Percentiles rank a stretch among this genome's conserved stretches.
These are phyloP conservation scores for Henckelia pumila DNA, from an alignment of 257 asterid species.

Conservation along the genomic window DNA sequence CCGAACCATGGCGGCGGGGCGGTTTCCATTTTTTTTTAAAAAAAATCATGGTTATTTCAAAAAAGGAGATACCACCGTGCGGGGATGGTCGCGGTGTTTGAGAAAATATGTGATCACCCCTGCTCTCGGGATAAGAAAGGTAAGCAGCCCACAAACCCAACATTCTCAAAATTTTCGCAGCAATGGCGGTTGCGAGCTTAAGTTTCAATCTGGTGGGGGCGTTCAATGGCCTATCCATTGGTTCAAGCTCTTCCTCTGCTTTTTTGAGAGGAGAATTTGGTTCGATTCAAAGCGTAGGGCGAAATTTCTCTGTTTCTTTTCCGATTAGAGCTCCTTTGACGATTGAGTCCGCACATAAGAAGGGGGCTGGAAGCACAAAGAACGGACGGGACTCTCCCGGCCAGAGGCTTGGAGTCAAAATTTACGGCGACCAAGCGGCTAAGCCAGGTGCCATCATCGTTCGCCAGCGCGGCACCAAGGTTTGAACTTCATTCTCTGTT, in stretches of 20 bases:
- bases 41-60: too few relatives aligned
- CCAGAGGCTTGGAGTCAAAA: conserved; percentile 95
- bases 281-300: conserved; percentile 30
- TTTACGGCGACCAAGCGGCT: conserved; percentile 83
- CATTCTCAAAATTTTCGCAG: neutral
- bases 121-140: neutral
- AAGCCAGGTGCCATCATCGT: conserved; percentile 89
- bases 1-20: too few relatives aligned
- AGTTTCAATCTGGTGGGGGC: conserved; percentile 61
- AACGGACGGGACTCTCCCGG: conserved; percentile 97
- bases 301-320: conserved; percentile 43
- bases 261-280: conserved; percentile 59
- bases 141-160: neutral
- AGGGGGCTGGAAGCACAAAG: conserved; percentile 97
- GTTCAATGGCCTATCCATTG: conserved; percentile 68
- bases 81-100: too few relatives aligned
- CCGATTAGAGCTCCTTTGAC: conserved; percentile 60
- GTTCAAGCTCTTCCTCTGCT: conserved; percentile 54
- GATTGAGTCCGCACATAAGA: conserved; percentile 91
- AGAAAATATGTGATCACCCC: too few relatives aligned
- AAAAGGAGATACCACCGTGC: too few relatives aligned
- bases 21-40: too few relatives aligned
- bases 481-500: conserved; percentile 7
- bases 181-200: conserved; percentile 65
- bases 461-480: conserved; percentile 98